Base-by-base conservation (phyloP, 352 stramenopile species). In the Phytophthora pseudosyringae region DNA sequence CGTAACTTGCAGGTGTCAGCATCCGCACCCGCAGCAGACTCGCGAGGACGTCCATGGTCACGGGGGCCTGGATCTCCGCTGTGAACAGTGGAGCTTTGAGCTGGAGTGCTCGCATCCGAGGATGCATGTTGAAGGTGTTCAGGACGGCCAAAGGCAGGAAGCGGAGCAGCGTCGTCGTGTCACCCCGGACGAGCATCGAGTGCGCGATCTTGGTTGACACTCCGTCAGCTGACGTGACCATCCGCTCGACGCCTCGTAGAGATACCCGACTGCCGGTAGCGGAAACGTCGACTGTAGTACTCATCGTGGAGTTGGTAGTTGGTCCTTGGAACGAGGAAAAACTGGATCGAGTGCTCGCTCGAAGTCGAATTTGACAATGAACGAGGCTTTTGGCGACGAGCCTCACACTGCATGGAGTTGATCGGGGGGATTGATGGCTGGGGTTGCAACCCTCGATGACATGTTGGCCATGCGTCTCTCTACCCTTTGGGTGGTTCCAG, bases 91-190 rank as follows among this genome's bases (percentile, higher is more conserved):
- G 46, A 31, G 67, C 59, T 25, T 70, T 68, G 38, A 83, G 25
- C 43, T 81, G 60, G 54, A 71, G 59, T 6, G 65, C 59, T 39
- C 79, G 76, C 76, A 88, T 84, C 4, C 67, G 66, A 39, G 76
- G 79, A 55, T 86, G 76, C 11, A 67, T 33, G 51, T 88, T 84
- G 58, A 84, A 84, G 0, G 76, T 73, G 21, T 66, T 54, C 5
- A 71, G 38, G 4, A 84, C 26, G 13, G 79, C 76, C 25, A 32
- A 13, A 5, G 76, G 71, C 3, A 82, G 43, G 32, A 74, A 69
- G 0, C 25, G 51, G 16, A 82, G 58, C 13, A 86, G 43, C 7
- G 49, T 60, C 1, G 59, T 16, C 3, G 50, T 73, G 21, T 73
- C 47, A 12, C 73, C 72, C 0, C 52, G 65, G 4, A 84, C 48